phyloP scores from a whole-genome alignment of 352 stramenopile species.

The Phytophthora multivora region DNA sequence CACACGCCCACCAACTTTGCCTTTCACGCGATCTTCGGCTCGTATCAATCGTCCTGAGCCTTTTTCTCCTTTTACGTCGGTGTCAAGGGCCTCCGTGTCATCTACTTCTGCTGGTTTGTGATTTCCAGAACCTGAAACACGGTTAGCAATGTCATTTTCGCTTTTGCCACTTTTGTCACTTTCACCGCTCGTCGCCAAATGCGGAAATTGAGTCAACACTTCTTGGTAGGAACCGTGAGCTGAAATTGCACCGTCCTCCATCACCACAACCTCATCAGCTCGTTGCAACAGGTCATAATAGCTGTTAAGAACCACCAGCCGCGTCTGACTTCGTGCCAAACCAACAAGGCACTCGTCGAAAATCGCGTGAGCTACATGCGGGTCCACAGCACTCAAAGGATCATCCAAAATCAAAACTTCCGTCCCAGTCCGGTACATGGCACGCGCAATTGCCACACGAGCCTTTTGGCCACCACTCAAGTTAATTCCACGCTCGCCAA shows the following conservation, averaged over 20 bases:
- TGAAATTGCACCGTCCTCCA: constrained; percentile 75
- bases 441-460: constrained; percentile 88
- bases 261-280: constrained; percentile 58
- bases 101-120: not conserved
- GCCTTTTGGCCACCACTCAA: constrained; percentile 68
- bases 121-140: not conserved
- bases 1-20: constrained; percentile 30
- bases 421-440: constrained; percentile 85
- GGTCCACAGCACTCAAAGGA: constrained; percentile 93
- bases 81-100: too few species aligned
- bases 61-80: constrained; percentile 5
- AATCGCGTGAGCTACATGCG: constrained; percentile 93
- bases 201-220: constrained; percentile 47
- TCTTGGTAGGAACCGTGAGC: constrained; percentile 78
- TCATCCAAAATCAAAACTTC: constrained; percentile 96
- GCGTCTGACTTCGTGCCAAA: constrained; percentile 62
- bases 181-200: constrained; percentile 11
- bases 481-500: constrained; percentile 67
- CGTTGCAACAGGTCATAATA: constrained; percentile 88
- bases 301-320: constrained; percentile 93
- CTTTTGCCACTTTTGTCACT: not conserved
- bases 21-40: constrained; percentile 42
- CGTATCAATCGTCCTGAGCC: constrained; percentile 11
- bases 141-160: not conserved
- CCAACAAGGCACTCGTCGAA: constrained; percentile 89